Conservation (phyloP, 2,329 filamentous ascomycete genomes). For the Ilyonectria sp. region DNA sequence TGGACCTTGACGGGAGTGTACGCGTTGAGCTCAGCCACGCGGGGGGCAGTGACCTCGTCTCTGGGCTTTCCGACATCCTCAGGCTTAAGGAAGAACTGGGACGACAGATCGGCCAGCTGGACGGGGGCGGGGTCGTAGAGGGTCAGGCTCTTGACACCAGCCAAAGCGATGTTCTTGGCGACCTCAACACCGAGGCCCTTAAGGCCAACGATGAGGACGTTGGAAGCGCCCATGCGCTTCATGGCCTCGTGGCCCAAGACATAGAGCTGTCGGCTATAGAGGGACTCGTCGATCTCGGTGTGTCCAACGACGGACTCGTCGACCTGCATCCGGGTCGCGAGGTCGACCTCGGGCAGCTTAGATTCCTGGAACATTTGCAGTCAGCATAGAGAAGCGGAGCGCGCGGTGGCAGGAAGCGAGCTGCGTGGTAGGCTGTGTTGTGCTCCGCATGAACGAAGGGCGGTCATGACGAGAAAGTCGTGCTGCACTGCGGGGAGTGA, state of each 20-base stretch:
- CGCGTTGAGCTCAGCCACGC: conserved; percentile 94
- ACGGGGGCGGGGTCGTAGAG: conserved; percentile 91
- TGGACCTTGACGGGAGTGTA: conserved; percentile 93
- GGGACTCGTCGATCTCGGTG: conserved; percentile 79
- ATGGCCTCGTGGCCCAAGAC: conserved; percentile 86
- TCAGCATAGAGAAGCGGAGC: conserved; percentile 27
- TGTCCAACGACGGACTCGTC: conserved; percentile 71
- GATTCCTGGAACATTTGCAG: conserved; percentile 56
- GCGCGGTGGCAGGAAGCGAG: not conserved
- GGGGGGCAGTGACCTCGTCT: conserved; percentile 87
- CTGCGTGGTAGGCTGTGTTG: not conserved
- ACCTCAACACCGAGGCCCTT: conserved; percentile 98
- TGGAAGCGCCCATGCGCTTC: conserved; percentile 98
- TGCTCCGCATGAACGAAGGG: conserved; percentile 3
- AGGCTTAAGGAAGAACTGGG: conserved; percentile 94
- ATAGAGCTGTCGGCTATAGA: conserved; percentile 82
- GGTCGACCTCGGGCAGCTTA: conserved; percentile 72
- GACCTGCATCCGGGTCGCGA: conserved; percentile 76
- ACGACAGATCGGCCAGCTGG: conserved; percentile 89
- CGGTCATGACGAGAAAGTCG: conserved; percentile 18
- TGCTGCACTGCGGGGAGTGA: conserved; percentile 3
- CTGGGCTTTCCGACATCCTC: conserved; percentile 94
- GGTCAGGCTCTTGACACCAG: conserved; percentile 97
- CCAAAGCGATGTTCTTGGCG: conserved; percentile 98
- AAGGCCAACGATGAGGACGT: conserved; percentile 91